A percentile compares a stretch with the other conserved stretches of the same genome.
These are phyloP conservation scores for Sarcomyxa edulis DNA, from an alignment of 768 basidiomycete genomes.

Conservation along the genomic window DNA sequence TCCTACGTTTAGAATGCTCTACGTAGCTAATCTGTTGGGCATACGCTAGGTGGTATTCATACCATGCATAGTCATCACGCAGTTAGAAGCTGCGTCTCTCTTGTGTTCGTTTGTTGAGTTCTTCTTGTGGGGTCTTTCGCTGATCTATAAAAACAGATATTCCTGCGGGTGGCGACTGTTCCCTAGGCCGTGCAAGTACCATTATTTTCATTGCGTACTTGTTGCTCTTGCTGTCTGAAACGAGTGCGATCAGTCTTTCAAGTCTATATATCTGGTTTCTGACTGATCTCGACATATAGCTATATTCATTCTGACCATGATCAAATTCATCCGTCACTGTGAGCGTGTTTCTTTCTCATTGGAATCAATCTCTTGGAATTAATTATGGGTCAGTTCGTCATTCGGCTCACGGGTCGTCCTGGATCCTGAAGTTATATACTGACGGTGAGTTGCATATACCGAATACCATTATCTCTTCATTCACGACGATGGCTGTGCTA, in stretches of 20 bases:
- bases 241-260: slow-evolving; percentile 21
- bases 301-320: slow-evolving; percentile 29
- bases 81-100: slow-evolving; percentile 28
- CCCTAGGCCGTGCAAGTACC: slow-evolving; percentile 23
- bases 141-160: slow-evolving; percentile 11
- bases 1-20: not conserved
- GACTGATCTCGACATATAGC: slow-evolving; percentile 17
- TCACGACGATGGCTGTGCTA: slow-evolving; percentile 7
- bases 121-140: not conserved
- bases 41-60: slow-evolving; percentile 26
- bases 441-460: slow-evolving; percentile 29
- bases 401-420: slow-evolving; percentile 27
- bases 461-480: no score
- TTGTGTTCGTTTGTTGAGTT: slow-evolving; percentile 21
- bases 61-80: slow-evolving; percentile 23
- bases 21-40: not conserved
- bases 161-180: slow-evolving; percentile 23
- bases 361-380: no score
- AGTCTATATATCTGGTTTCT: not conserved
- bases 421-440: slow-evolving; percentile 32
- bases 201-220: slow-evolving; percentile 34
- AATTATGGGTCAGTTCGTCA: no score
- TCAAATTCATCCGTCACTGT: slow-evolving; percentile 34
- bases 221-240: slow-evolving; percentile 32
- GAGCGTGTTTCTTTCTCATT: slow-evolving; percentile 10